phyloP scores from a whole-genome alignment of 148 eudicot species.

The Dianthus caryophyllus region DNA sequence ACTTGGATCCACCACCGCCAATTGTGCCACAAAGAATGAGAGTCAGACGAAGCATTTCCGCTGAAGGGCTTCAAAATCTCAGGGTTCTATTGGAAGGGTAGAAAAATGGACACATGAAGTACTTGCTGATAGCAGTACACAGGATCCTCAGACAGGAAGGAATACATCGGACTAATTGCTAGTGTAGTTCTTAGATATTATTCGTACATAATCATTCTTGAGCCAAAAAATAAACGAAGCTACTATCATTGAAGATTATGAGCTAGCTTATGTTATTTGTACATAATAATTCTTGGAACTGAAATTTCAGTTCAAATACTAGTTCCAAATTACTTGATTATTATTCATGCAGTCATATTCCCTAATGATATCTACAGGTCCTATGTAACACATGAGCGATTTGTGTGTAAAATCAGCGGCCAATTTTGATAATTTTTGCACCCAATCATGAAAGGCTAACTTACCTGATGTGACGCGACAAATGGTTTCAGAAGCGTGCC shows the following conservation, averaged over 20 bases:
- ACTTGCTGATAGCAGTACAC: not conserved
- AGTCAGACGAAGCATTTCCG: conserved; percentile 69
- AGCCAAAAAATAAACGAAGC: conserved; percentile 14
- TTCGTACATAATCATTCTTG: conserved; percentile 33
- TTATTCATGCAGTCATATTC: not conserved
- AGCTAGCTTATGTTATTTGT: conserved; percentile 6
- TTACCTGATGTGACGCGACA: not conserved
- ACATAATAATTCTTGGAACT: conserved; percentile 15
- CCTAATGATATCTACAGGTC: not conserved
- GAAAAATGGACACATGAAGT: not conserved
- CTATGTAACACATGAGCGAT: too few relatives aligned
- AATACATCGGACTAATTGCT: conserved; percentile 15
- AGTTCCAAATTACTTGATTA: conserved; percentile 2
- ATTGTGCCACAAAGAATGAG: conserved; percentile 44
- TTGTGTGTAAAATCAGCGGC: too few relatives aligned
- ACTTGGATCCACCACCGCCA: conserved; percentile 58
- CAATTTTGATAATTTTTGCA: too few relatives aligned
- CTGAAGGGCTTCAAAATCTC: conserved; percentile 71
- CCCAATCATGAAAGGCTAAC: too few relatives aligned
- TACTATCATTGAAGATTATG: conserved; percentile 11
- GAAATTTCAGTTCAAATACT: conserved; percentile 3
- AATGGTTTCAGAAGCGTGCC: not conserved
- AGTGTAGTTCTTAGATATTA: conserved; percentile 13
- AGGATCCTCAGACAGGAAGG: conserved; percentile 10
- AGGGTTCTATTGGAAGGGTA: conserved; percentile 47